Base-by-base conservation (phyloP, 2,329 filamentous ascomycete species). In the Penicillium sp. region DNA sequence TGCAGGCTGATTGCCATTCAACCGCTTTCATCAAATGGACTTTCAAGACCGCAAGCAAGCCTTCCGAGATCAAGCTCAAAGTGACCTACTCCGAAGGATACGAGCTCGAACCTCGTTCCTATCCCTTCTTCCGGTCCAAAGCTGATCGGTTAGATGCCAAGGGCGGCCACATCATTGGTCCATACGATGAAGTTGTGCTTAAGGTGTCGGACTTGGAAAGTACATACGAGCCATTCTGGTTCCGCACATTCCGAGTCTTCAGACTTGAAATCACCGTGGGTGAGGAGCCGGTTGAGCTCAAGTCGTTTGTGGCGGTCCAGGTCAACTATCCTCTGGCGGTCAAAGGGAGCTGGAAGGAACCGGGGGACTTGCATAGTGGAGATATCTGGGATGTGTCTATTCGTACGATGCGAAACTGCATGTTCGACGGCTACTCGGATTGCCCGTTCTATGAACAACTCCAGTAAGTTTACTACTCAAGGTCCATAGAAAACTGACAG, bases 71-170 rank as follows among this genome's bases (percentile, higher is more conserved):
- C 2, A 61, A 27, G 9, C 55, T 73, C n/a, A 63, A 66, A 33
- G 58, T 72, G 14, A 71, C 71, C n/a, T 70, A 71, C 46, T 71
- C 71, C 0, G 73, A 75, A 43, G 70, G 70, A 14, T 75, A 74
- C 51, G 73, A 75, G 50, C 57, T 66, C 2, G 63, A 69, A 40
- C 69, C 78, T 6, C 69, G 68, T 1, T 68, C 68, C 3, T 75
- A 77, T 43, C 78, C 78, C 0, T 79, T 75, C 58, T 74, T 78
- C 41, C 71, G 78, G 1, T 65, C 65, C 11, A 80, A 80, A 53
- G 65, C 60, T 0, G 68, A 79, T 56, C 72, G 77, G 5, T 56
- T 75, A 2, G 73, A 79, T 58, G 63, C 70, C 2, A 51, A 41
- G 2, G 61, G 63, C 16, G 72, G 73, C 0, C 65, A 73, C 39